Percentiles rank a stretch among this genome's conserved stretches.
Evolutionary conservation across 148 eudicot genomes (phyloP).

Genomic region (Mesembryanthemum crystallinum): DNA sequence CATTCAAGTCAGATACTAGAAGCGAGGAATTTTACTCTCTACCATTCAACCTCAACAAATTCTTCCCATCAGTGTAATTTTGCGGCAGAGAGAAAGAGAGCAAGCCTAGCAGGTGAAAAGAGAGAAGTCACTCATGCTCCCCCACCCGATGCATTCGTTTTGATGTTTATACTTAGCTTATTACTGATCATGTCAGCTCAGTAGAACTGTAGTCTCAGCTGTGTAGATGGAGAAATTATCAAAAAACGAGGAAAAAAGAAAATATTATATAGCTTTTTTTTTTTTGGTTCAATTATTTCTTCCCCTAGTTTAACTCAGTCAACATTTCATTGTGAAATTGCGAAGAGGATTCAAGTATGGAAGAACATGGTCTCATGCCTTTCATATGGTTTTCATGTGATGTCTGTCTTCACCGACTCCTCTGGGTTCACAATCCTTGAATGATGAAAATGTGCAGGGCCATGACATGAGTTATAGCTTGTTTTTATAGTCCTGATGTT

Average conservation of each 20-base stretch:
- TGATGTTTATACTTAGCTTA: slow-evolving; percentile 21
- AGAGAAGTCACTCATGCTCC: not conserved
- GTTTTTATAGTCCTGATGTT: no score
- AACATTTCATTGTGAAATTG: not conserved
- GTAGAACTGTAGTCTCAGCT: slow-evolving; percentile 14
- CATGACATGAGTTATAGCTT: no score
- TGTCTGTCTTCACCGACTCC: not conserved
- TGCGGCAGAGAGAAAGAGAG: not conserved
- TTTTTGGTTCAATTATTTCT: not conserved
- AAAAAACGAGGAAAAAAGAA: not conserved
- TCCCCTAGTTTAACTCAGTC: not conserved
- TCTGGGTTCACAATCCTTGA: no score
- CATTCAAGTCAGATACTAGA: slow-evolving; percentile 76
- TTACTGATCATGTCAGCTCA: not conserved
- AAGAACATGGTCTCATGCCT: not conserved
- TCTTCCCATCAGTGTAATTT: slow-evolving; percentile 78
- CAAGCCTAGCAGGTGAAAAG: not conserved
- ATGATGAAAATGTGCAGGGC: no score
- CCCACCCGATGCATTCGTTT: not conserved
- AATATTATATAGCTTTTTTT: not conserved
- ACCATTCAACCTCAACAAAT: slow-evolving; percentile 93
- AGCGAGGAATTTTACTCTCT: slow-evolving; percentile 86
- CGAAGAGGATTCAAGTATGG: not conserved
- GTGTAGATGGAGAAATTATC: slow-evolving; percentile 13
- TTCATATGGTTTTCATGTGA: not conserved